Base-by-base conservation (phyloP, 768 basidiomycete genomes). In the Ramaria rubella region DNA sequence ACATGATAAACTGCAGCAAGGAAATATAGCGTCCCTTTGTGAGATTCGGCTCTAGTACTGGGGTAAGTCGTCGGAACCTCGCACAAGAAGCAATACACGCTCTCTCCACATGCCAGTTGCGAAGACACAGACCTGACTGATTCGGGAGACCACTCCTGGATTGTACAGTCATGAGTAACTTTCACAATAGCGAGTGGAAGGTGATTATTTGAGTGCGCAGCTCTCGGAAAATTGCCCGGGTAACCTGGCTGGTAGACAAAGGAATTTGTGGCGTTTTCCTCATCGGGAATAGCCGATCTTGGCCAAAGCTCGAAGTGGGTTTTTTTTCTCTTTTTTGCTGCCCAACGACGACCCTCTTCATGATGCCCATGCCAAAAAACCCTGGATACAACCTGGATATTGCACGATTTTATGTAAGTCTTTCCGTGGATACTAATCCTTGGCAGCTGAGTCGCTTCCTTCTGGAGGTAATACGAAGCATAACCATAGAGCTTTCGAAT, bases 31-130 rank as follows among this genome's bases (percentile, higher is more conserved):
- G 33, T 17, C 30, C 21, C 24, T 51, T 33, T 51, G 49, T 23
- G 29, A n/a, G 24, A n/a, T 51, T 29, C 29, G 29, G 23, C 7
- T 30, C 12, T 33, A 30, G 27, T 51, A 31, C 30, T 15, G 46
- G 12, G 6, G 14, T 30, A 36, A 11, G 49, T 51, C 6, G 49
- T 51, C 30, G 49, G 33, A 51, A 34, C 49, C 49, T 51, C 49
- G 49, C 27, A 7, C 40, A 26, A 56, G 55, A 56, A 56, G 55
- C 55, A 24, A 24, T 29, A 56, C 55, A 56, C 44, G 55, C 40
- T 46, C 55, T 46, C 26, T 46, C 43, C 55, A 56, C 55, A 56
- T 56, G 55, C 55, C 19, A 30, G 30, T 31, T 49, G 30, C 34
- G 7, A 42, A 54, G 43, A 52, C 30, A 52, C 23, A 42, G 43